phyloP scores from a whole-genome alignment of 2,329 filamentous ascomycete species.

The Trichoderma koningiopsis region DNA sequence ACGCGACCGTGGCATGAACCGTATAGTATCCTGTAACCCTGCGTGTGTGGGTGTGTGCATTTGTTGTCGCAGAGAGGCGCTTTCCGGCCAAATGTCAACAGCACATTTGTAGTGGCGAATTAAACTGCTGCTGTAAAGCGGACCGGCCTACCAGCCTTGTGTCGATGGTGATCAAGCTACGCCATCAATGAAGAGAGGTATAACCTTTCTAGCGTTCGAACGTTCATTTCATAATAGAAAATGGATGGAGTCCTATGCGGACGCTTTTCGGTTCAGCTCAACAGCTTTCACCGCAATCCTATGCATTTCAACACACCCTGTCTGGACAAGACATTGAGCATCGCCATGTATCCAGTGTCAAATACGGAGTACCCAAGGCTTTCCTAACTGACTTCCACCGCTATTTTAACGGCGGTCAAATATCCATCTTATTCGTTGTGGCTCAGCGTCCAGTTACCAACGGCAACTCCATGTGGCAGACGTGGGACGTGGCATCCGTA shows the following conservation, averaged over 20 bases:
- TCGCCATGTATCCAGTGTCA: background rate
- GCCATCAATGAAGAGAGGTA: background rate
- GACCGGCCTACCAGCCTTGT: background rate
- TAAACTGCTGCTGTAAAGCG: background rate
- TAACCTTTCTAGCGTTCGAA: background rate
- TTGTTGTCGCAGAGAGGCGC: background rate
- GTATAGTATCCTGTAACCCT: background rate
- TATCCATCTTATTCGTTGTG: background rate
- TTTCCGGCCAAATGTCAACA: background rate
- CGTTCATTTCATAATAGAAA: background rate
- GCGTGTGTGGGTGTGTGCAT: background rate
- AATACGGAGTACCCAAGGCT: background rate
- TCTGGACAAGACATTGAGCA: background rate
- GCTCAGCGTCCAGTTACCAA: background rate
- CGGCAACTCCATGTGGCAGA: background rate
- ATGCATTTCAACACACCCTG: conserved; percentile 8
- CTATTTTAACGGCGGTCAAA: background rate
- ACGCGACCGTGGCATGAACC: background rate
- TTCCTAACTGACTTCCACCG: background rate
- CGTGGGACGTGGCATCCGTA: background rate
- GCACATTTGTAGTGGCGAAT: conserved; percentile 10
- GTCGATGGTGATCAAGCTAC: background rate
- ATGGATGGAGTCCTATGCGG: background rate
- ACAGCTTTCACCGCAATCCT: background rate
- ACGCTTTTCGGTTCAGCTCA: conserved; percentile 1